Evolutionary conservation across 176 grass and related monocot species (phyloP), one percentile per base, ranked within the genome.

Genomic region (Cocos nucifera): DNA sequence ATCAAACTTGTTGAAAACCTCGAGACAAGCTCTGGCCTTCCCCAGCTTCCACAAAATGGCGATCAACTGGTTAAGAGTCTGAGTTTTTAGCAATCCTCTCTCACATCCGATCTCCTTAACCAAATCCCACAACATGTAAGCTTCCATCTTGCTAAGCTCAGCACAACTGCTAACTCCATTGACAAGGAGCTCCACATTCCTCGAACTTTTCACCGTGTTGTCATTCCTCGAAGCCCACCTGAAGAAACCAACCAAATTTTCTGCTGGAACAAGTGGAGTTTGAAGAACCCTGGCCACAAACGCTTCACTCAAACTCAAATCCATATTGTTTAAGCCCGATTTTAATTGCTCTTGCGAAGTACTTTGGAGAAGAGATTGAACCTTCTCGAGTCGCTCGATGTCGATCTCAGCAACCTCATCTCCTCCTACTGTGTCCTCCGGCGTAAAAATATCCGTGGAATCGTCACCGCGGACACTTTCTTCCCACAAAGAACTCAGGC

Each of bases 101-200:
- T 81, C 74, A 50, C 48, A 49, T n/a, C 79, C 88, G 32, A 89
- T 80, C 70, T 93, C 85, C 77, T 89, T 93, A 49, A 93, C 24
- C 57, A 85, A 63, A 83, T 98, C 88, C 94, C 88, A 92, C 28
- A 98, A 73, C 85, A 78, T 50, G 75, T 98, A 93, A 0, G 71
- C 76, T 27, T 93, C 74, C 73, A 60, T 79, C 53, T 89, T 93
- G 51, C 50, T 64, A 35, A 83, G 56, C 71, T 79, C 77, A 6
- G 39, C 65, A 0, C 59, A 80, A 23, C 53, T 65, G 53, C 73
- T 67, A 49, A 98, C 21, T 50, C 83, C 80, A 62, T 56, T 49
- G 19, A 83, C 67, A 57, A 98, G 73, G 61, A 56, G 69, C 61
- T 68, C 84, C 79, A 61, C 78, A 61, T 63, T 89, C 73, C 56